phyloP scores from a whole-genome alignment of 495 filamentous ascomycete species.

The Oidiodendron maius region DNA sequence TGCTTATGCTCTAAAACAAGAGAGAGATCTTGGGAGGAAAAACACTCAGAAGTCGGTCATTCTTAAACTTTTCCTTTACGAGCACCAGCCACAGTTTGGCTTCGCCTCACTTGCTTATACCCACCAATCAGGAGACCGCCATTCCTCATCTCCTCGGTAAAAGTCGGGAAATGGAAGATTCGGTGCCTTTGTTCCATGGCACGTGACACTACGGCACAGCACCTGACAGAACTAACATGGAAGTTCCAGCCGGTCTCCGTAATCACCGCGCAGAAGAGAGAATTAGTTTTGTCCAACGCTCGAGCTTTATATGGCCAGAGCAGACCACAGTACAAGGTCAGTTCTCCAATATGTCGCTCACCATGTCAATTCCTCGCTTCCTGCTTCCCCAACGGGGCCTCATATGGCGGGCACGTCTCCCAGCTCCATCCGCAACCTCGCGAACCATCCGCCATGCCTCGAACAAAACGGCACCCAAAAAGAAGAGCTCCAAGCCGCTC shows the following conservation, averaged over 20 bases:
- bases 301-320: too few species aligned
- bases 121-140: background rate
- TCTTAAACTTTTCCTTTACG: background rate
- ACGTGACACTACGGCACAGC: too few species aligned
- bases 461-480: conserved; percentile 16
- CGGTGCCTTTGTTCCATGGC: too few species aligned
- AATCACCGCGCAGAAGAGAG: too few species aligned
- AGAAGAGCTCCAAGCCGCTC: conserved; percentile 38
- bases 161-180: background rate
- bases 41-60: background rate
- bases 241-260: too few species aligned
- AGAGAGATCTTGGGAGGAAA: background rate
- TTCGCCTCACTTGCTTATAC: background rate
- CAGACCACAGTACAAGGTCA: too few species aligned
- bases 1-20: background rate
- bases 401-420: conserved; percentile 34
- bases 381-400: conserved; percentile 42
- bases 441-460: conserved; percentile 29
- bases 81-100: background rate
- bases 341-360: conserved; percentile 34
- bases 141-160: background rate
- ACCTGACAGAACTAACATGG: too few species aligned
- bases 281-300: background rate
- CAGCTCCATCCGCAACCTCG: background rate
- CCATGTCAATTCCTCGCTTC: conserved; percentile 44